Evolutionary conservation across 306 rosid genomes (phyloP).

Genomic region (Nissolia schottii): DNA sequence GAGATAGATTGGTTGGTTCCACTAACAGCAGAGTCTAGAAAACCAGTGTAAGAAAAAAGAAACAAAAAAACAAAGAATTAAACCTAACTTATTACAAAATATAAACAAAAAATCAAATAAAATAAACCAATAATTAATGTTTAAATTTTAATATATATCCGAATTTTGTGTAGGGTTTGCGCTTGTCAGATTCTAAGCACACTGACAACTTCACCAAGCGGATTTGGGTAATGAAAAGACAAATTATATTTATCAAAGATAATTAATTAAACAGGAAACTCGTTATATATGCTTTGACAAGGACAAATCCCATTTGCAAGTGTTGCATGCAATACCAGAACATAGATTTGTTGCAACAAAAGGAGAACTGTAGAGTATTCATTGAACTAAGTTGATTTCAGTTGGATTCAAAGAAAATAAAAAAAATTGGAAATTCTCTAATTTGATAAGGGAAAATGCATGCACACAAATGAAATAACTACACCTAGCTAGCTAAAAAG

Average conservation of each 20-base stretch:
- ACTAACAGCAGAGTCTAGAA: no score
- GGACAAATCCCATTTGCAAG: neutral
- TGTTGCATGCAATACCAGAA: conserved; percentile 7
- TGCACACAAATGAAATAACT: neutral
- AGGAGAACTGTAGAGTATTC: neutral
- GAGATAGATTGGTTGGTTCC: no score
- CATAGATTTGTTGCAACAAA: neutral
- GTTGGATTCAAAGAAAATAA: neutral
- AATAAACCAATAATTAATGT: neutral
- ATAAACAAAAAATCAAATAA: neutral
- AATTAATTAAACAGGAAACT: neutral
- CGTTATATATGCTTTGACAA: neutral
- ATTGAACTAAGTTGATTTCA: neutral
- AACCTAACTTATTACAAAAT: neutral
- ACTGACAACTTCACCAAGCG: neutral
- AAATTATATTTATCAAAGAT: neutral
- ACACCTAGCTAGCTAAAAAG: neutral
- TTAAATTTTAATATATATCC: no score
- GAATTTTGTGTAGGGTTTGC: neutral
- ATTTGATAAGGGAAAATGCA: neutral
- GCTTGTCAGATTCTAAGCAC: neutral
- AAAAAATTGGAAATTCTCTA: neutral
- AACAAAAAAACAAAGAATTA: no score
- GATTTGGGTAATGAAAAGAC: neutral
- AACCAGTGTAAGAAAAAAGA: no score